A percentile compares a stretch with the other conserved stretches of the same genome.
phyloP scores from a whole-genome alignment of 495 filamentous ascomycete genomes.

The Aspergillus haitiensis region DNA sequence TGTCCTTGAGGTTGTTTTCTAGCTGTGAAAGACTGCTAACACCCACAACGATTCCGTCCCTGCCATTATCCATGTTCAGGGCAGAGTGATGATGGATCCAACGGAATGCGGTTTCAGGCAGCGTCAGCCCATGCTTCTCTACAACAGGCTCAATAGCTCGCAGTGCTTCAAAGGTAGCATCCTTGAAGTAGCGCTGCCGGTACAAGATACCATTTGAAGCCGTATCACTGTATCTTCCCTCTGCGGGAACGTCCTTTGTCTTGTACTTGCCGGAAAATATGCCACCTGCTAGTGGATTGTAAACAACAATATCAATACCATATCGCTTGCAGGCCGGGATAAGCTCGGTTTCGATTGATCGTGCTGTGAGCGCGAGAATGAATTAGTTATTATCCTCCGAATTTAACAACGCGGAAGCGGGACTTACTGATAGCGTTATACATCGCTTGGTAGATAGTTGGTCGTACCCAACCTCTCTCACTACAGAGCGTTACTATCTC shows the following conservation, averaged over 20 bases:
- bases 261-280: conserved; percentile 86
- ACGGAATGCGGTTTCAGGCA: conserved; percentile 80
- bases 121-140: conserved; percentile 70
- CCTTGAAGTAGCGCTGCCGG: conserved; percentile 77
- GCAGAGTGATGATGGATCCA: conserved; percentile 80
- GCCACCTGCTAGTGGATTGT: conserved; percentile 86
- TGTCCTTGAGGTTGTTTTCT: conserved; percentile 67
- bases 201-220: conserved; percentile 60
- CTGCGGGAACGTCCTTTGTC: conserved; percentile 60
- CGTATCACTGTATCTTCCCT: conserved; percentile 70
- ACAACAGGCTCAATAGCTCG: conserved; percentile 70
- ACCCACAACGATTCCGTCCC: conserved; percentile 80
- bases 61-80: conserved; percentile 68
- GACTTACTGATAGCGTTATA: conserved; percentile 61
- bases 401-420: conserved; percentile 24
- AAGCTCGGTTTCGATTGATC: conserved; percentile 77
- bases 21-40: conserved; percentile 74
- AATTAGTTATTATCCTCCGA: conserved; percentile 49
- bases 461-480: conserved; percentile 68
- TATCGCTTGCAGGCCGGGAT: conserved; percentile 79
- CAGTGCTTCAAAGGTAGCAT: conserved; percentile 75
- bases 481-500: conserved; percentile 83
- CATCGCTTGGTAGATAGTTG: conserved; percentile 63
- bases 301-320: conserved; percentile 84
- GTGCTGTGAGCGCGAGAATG: conserved; percentile 59